A percentile compares a stretch with the other conserved stretches of the same genome.
These are phyloP conservation scores for Cyclotella atomus DNA, from an alignment of 108 stramenopile species.

Conservation along the genomic window DNA sequence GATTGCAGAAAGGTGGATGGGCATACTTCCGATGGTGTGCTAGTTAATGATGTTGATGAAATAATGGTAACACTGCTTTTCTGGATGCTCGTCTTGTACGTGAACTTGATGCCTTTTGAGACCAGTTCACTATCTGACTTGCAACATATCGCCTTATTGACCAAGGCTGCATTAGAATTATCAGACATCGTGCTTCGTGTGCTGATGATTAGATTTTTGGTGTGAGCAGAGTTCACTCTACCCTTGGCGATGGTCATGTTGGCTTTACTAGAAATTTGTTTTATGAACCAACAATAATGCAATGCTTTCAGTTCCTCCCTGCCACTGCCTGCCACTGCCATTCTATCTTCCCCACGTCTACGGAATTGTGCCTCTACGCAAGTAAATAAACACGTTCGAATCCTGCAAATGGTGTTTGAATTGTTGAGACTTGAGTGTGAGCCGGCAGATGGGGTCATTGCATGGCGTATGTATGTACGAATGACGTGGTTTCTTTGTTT, in stretches of 20 bases:
- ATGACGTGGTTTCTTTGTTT: too few relatives aligned
- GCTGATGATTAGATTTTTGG: background rate
- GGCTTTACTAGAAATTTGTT: background rate
- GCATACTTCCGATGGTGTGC: background rate
- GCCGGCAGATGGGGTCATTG: too few relatives aligned
- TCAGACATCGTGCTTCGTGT: background rate
- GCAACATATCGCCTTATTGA: background rate
- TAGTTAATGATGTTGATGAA: background rate
- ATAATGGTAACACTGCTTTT: conserved; percentile 1
- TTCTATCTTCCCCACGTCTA: background rate
- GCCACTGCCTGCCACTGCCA: background rate
- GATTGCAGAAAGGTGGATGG: conserved; percentile 5
- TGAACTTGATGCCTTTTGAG: background rate
- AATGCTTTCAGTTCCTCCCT: background rate
- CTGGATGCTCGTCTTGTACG: background rate
- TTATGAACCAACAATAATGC: background rate
- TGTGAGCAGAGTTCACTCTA: background rate
- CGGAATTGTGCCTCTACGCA: background rate
- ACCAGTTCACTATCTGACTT: conserved; percentile 5
- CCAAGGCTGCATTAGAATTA: background rate
- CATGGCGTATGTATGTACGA: too few relatives aligned
- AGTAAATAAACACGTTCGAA: background rate
- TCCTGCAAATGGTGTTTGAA: background rate
- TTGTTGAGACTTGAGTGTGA: too few relatives aligned
- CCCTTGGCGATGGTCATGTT: background rate